Evolutionary conservation across 257 asterid species (phyloP).

Genomic region (Scutellaria minor): DNA sequence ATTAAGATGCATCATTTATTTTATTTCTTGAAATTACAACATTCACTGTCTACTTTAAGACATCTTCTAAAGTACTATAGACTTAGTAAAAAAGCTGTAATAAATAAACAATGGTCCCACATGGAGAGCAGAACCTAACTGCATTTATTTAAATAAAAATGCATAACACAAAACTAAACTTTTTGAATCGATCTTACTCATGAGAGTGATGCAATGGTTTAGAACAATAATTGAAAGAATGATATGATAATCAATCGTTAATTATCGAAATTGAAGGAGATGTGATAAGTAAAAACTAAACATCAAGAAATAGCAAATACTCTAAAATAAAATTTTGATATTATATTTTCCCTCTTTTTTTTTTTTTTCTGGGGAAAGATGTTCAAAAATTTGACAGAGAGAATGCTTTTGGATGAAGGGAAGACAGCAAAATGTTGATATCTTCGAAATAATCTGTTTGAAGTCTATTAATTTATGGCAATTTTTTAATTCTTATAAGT

Average conservation of each 20-base stretch:
- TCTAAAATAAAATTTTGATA: slow-evolving; percentile 6
- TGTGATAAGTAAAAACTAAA: not conserved
- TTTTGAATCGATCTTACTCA: not conserved
- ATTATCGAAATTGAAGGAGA: not conserved
- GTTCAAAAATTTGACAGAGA: slow-evolving; percentile 34
- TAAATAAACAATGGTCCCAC: slow-evolving; percentile 32
- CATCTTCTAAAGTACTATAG: slow-evolving; percentile 7
- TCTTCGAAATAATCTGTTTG: slow-evolving; percentile 16
- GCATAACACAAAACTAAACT: not conserved
- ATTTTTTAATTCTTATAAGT: not conserved
- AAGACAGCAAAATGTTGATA: slow-evolving; percentile 39
- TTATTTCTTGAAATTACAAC: slow-evolving; percentile 19
- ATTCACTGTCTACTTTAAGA: slow-evolving; percentile 10
- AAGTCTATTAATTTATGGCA: not conserved
- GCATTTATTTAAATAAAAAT: slow-evolving; percentile 1
- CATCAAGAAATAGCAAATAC: too few relatives aligned
- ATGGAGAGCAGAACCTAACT: slow-evolving; percentile 34
- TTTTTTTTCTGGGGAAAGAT: slow-evolving; percentile 22
- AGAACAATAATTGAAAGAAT: too few relatives aligned
- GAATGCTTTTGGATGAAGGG: slow-evolving; percentile 36
- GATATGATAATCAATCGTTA: too few relatives aligned
- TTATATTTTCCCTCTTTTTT: not conserved
- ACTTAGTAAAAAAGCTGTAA: slow-evolving; percentile 7
- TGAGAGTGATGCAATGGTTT: not conserved
- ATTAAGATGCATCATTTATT: slow-evolving; percentile 14